A percentile compares a stretch with the other conserved stretches of the same genome.
Evolutionary conservation across 2,329 filamentous ascomycete genomes (phyloP).

Genomic region (Trichoderma arundinaceum): DNA sequence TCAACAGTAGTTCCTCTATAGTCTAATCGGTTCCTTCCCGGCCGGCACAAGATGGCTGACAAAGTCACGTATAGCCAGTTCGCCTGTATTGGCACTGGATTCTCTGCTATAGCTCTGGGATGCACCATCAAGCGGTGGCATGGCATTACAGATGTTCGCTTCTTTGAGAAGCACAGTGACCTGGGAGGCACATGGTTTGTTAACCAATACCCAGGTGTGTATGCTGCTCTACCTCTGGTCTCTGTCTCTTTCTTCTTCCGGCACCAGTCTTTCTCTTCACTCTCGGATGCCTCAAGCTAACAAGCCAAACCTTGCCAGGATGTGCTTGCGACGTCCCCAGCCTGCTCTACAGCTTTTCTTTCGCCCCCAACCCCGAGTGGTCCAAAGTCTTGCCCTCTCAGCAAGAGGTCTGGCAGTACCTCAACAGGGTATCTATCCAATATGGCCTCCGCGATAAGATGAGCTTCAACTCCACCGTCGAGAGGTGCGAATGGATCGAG

Average conservation of each 20-base stretch:
- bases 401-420: conserved; percentile 62
- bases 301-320: conserved; percentile 32
- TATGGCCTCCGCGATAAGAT: conserved; percentile 50
- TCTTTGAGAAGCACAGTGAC: conserved; percentile 64
- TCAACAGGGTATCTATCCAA: conserved; percentile 56
- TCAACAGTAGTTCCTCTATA: too few species aligned
- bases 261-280: too few species aligned
- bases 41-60: not conserved
- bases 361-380: conserved; percentile 66
- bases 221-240: too few species aligned
- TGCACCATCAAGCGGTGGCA: conserved; percentile 63
- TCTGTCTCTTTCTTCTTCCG: too few species aligned
- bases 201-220: conserved; percentile 63
- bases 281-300: too few species aligned
- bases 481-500: conserved; percentile 49
- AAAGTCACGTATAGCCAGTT: conserved; percentile 46
- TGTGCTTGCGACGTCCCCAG: conserved; percentile 63
- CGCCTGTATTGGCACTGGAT: conserved; percentile 62
- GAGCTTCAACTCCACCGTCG: conserved; percentile 47
- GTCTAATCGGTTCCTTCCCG: too few species aligned
- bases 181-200: conserved; percentile 70
- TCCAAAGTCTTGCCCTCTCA: conserved; percentile 60
- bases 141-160: conserved; percentile 61
- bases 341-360: conserved; percentile 66
- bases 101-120: conserved; percentile 66